A percentile compares a stretch with the other conserved stretches of the same genome.
phyloP scores from a whole-genome alignment of 495 filamentous ascomycete species.

The Neurospora sublineolata region DNA sequence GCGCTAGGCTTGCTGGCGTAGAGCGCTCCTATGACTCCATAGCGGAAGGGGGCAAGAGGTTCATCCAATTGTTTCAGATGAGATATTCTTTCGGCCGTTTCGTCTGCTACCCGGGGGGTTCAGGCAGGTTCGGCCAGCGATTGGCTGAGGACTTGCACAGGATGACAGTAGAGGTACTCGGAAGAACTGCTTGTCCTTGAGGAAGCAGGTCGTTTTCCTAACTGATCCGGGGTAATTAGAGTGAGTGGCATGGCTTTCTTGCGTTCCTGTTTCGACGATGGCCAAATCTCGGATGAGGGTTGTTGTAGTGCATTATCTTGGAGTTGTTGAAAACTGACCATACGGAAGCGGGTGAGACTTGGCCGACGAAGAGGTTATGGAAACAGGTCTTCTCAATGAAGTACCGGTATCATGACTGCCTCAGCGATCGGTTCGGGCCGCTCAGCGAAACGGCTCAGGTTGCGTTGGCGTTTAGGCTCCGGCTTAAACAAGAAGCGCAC shows the following conservation, averaged over 20 bases:
- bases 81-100: constrained; percentile 26
- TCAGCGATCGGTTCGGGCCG: neutral
- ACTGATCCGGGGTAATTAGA: neutral
- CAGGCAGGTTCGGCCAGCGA: constrained; percentile 4
- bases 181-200: neutral
- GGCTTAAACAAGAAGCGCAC: neutral
- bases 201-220: neutral
- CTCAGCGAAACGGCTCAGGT: neutral
- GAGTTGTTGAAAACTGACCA: neutral
- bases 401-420: neutral
- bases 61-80: constrained; percentile 26
- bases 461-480: neutral
- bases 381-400: neutral
- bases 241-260: neutral
- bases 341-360: neutral
- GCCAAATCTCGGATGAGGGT: neutral
- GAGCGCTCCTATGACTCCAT: constrained; percentile 4
- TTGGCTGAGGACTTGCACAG: constrained; percentile 10
- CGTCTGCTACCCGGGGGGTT: constrained; percentile 4
- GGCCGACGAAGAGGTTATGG: neutral
- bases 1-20: constrained; percentile 2
- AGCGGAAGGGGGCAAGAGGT: constrained; percentile 7
- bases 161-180: neutral
- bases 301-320: neutral
- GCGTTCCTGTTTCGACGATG: neutral